Conservation (phyloP, 1,284 basidiomycete genomes). For the Lignosus rhinocerotis region DNA sequence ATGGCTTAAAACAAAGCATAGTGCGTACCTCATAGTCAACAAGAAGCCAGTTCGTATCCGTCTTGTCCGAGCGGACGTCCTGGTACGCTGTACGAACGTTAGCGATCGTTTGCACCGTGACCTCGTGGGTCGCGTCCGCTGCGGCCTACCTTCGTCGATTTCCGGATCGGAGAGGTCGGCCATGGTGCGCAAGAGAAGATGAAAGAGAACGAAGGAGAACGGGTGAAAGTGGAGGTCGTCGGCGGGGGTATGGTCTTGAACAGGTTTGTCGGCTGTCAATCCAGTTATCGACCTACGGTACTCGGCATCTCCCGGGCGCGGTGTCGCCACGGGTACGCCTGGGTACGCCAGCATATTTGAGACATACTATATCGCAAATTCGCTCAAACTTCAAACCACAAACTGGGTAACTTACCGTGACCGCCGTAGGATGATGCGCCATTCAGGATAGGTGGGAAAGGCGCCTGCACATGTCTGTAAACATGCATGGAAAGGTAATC, state of each 20-base stretch:
- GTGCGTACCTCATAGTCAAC: constrained; percentile 80
- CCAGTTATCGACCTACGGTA: constrained; percentile 3
- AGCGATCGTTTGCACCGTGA: constrained; percentile 17
- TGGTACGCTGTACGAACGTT: constrained; percentile 64
- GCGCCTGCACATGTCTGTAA: too few species aligned
- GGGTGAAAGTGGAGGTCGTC: constrained; percentile 6
- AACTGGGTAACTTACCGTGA: too few species aligned
- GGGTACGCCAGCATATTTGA: not conserved
- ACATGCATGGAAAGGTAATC: too few species aligned
- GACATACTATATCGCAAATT: too few species aligned
- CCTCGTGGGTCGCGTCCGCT: constrained; percentile 3
- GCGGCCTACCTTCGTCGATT: constrained; percentile 72
- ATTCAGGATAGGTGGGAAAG: too few species aligned
- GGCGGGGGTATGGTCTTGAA: constrained; percentile 9
- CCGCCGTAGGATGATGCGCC: too few species aligned
- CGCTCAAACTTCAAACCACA: too few species aligned
- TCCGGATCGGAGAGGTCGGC: constrained; percentile 80
- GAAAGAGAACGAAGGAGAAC: constrained; percentile 16
- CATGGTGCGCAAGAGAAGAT: constrained; percentile 48
- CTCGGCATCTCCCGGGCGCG: constrained; percentile 6
- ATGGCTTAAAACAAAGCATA: not conserved
- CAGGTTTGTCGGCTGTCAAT: constrained; percentile 6
- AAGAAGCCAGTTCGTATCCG: constrained; percentile 83
- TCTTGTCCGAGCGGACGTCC: constrained; percentile 81
- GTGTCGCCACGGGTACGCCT: not conserved